Percentiles rank a stretch among this genome's conserved stretches.
phyloP scores from a whole-genome alignment of 345 rosid species.

The Litchi chinensis region DNA sequence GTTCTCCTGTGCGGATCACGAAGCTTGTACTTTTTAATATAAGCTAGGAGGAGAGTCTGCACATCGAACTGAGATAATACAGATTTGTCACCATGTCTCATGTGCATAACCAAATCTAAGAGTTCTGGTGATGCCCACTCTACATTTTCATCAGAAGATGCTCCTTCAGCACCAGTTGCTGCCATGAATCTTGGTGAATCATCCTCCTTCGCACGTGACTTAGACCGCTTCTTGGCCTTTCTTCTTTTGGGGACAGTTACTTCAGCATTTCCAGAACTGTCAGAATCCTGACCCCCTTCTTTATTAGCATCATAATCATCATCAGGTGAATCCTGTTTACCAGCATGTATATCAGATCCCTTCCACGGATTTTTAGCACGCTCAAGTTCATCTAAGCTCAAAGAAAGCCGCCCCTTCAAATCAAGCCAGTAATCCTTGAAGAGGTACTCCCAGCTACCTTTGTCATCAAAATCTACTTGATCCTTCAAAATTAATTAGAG shows the following conservation, averaged over 20 bases:
- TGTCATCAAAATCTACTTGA: slow-evolving; percentile 90
- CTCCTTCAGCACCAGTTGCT: slow-evolving; percentile 32
- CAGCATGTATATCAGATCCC: slow-evolving; percentile 54
- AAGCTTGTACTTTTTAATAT: slow-evolving; percentile 86
- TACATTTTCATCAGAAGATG: slow-evolving; percentile 40
- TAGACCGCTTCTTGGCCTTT: slow-evolving; percentile 68
- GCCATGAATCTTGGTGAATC: slow-evolving; percentile 30
- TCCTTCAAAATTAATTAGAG: slow-evolving; percentile 46
- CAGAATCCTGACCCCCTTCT: slow-evolving; percentile 72
- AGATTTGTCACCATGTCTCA: slow-evolving; percentile 88
- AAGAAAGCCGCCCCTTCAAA: slow-evolving; percentile 64
- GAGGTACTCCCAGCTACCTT: slow-evolving; percentile 94
- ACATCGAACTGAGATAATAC: slow-evolving; percentile 78
- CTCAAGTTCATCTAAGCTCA: slow-evolving; percentile 72
- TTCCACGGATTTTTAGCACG: slow-evolving; percentile 77
- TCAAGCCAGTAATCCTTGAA: slow-evolving; percentile 97
- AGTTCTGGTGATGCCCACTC: slow-evolving; percentile 99
- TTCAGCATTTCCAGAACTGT: slow-evolving; percentile 57
- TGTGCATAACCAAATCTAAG: slow-evolving; percentile 86
- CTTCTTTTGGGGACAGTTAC: slow-evolving; percentile 55
- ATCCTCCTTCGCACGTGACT: slow-evolving; percentile 50
- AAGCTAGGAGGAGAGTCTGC: slow-evolving; percentile 80
- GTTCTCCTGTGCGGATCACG: slow-evolving; percentile 97
- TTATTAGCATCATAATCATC: slow-evolving; percentile 51
- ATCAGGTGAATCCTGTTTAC: slow-evolving; percentile 56